A percentile compares a stretch with the other conserved stretches of the same genome.
Conservation (phyloP, 2,329 filamentous ascomycete species). For the Ophiostoma sp. region DNA sequence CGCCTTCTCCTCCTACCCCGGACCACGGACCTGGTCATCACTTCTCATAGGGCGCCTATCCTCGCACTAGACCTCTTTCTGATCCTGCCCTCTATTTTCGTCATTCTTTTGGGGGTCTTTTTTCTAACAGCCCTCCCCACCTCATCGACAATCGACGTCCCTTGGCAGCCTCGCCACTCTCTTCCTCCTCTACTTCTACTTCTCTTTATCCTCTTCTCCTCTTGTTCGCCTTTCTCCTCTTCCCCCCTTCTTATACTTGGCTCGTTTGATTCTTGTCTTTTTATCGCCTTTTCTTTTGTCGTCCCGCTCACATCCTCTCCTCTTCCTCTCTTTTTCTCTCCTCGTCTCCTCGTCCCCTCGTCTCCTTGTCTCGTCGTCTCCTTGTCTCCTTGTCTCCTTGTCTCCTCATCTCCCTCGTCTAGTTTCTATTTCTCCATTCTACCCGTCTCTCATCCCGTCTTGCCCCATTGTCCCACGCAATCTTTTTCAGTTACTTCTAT, state of each 20-base stretch:
- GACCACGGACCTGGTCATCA: constrained; percentile 11
- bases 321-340: neutral
- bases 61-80: constrained; percentile 16
- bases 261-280: neutral
- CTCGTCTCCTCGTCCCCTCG: too few species aligned
- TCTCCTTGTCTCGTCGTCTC: neutral
- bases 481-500: neutral
- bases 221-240: neutral
- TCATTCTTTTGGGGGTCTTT: constrained; percentile 8
- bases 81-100: constrained; percentile 7
- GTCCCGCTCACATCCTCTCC: neutral
- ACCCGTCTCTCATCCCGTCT: neutral
- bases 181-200: neutral
- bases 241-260: neutral
- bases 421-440: neutral
- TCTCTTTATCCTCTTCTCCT: neutral
- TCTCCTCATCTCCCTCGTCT: neutral
- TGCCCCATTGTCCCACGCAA: neutral
- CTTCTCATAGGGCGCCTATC: constrained; percentile 18
- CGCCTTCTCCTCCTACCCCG: constrained; percentile 13
- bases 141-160: constrained; percentile 15
- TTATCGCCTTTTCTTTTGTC: constrained; percentile 8
- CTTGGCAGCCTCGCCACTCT: constrained; percentile 22
- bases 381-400: neutral
- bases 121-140: constrained; percentile 13